Conservation (phyloP, 1,284 basidiomycete genomes). For the Chalciporus sp. region DNA sequence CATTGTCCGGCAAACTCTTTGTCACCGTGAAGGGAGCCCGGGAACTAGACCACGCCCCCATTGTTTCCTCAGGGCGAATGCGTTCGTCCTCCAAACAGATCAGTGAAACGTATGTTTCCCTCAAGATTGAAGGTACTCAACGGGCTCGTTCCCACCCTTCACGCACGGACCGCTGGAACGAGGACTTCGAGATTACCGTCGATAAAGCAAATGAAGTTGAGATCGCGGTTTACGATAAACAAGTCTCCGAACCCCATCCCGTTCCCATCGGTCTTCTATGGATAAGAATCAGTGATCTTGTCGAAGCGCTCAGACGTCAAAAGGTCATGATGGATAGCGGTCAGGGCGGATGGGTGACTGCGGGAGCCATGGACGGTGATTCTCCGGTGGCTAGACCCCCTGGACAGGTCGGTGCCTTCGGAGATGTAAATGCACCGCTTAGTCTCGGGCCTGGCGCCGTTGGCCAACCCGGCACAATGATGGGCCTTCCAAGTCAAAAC, state of each 20-base stretch:
- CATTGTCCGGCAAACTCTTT: constrained; percentile 90
- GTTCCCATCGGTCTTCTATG: constrained; percentile 95
- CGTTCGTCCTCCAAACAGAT: constrained; percentile 80
- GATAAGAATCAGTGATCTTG: constrained; percentile 94
- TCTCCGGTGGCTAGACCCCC: constrained; percentile 39
- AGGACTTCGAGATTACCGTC: constrained; percentile 94
- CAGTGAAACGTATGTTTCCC: constrained; percentile 87
- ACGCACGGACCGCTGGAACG: constrained; percentile 95
- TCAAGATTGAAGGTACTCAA: constrained; percentile 97
- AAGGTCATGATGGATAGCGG: constrained; percentile 86
- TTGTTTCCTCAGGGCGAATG: constrained; percentile 55
- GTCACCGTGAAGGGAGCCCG: constrained; percentile 89
- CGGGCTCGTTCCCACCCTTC: constrained; percentile 91
- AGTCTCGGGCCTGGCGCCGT: constrained; percentile 42
- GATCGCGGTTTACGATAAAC: constrained; percentile 94
- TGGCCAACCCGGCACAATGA: constrained; percentile 30
- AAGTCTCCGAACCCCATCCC: constrained; percentile 76
- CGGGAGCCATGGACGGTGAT: constrained; percentile 78
- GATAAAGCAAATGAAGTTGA: constrained; percentile 99
- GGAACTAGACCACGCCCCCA: constrained; percentile 93
- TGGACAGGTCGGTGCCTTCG: constrained; percentile 42
- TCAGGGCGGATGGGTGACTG: constrained; percentile 92
- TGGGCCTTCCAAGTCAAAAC: constrained; percentile 36
- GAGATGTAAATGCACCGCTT: constrained; percentile 61
- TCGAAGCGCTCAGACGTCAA: constrained; percentile 92